Conservation (phyloP, 1,284 basidiomycete genomes). For the Termitomyces sp. region DNA sequence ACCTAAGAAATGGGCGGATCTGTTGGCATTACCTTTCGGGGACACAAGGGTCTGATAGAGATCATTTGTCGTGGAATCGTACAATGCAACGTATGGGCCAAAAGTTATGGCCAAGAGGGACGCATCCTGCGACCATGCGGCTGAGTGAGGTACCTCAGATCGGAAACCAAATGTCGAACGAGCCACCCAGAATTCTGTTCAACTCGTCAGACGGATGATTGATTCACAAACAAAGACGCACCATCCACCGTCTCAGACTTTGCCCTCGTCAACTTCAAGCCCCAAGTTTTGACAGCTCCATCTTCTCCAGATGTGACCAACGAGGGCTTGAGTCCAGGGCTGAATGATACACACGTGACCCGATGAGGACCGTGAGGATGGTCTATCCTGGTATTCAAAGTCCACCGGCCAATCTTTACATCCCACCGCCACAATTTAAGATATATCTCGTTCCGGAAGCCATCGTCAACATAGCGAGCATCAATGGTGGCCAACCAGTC, state of each 20-base stretch:
- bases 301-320: constrained; percentile 69
- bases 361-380: constrained; percentile 73
- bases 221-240: constrained; percentile 20
- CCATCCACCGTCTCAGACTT: constrained; percentile 48
- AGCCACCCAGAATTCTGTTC: constrained; percentile 71
- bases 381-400: constrained; percentile 87
- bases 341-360: constrained; percentile 72
- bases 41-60: constrained; percentile 61
- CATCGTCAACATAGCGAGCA: constrained; percentile 61
- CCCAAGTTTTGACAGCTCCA: constrained; percentile 70
- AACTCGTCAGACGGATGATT: constrained; percentile 9
- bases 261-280: constrained; percentile 38
- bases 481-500: constrained; percentile 96
- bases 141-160: constrained; percentile 57
- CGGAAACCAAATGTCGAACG: constrained; percentile 71
- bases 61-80: constrained; percentile 68
- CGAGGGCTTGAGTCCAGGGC: constrained; percentile 32
- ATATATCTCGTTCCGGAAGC: constrained; percentile 64
- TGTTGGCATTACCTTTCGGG: constrained; percentile 43
- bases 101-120: constrained; percentile 81
- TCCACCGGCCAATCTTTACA: constrained; percentile 52
- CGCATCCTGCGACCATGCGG: constrained; percentile 82
- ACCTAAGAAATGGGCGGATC: constrained; percentile 62
- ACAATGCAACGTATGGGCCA: constrained; percentile 69
- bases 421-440: constrained; percentile 94